Evolutionary conservation across 129 eudicot genomes (phyloP).

Genomic region (Tagetes erecta): DNA sequence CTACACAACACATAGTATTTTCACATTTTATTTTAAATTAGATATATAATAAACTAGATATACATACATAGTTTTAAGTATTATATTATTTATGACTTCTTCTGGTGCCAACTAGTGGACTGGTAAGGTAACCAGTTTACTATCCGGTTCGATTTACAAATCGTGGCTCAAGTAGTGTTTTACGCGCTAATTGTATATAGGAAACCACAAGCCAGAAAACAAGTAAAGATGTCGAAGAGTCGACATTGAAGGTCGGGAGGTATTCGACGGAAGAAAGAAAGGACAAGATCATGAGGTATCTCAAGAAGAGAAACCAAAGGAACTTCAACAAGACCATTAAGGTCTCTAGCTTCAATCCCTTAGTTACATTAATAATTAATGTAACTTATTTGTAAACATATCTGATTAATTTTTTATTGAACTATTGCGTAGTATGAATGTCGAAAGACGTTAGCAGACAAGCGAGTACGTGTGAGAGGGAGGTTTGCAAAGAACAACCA

Average conservation of each 20-base stretch:
- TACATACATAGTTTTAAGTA: too few relatives aligned
- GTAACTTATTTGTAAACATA: too few relatives aligned
- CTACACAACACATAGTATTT: too few relatives aligned
- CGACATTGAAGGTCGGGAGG: constrained; percentile 57
- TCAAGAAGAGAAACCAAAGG: constrained; percentile 90
- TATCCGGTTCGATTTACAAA: background rate
- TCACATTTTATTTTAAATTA: too few relatives aligned
- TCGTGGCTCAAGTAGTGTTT: background rate
- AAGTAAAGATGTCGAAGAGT: constrained; percentile 47
- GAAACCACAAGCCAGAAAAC: constrained; percentile 33
- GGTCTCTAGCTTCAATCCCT: constrained; percentile 30
- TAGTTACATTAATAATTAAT: background rate
- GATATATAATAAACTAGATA: too few relatives aligned
- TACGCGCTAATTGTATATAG: constrained; percentile 25
- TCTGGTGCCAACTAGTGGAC: too few relatives aligned
- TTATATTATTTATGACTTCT: too few relatives aligned
- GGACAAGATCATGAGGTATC: constrained; percentile 78
- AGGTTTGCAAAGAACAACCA: constrained; percentile 82
- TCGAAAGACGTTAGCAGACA: constrained; percentile 90
- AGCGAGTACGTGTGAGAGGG: constrained; percentile 81
- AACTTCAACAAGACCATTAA: constrained; percentile 92
- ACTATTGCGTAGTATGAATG: constrained; percentile 71
- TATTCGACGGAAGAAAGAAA: constrained; percentile 85
- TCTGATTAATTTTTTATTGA: background rate
- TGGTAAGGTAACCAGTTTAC: too few relatives aligned